Evolutionary conservation across 306 rosid genomes (phyloP).

Genomic region (Abrus pulchellus): DNA sequence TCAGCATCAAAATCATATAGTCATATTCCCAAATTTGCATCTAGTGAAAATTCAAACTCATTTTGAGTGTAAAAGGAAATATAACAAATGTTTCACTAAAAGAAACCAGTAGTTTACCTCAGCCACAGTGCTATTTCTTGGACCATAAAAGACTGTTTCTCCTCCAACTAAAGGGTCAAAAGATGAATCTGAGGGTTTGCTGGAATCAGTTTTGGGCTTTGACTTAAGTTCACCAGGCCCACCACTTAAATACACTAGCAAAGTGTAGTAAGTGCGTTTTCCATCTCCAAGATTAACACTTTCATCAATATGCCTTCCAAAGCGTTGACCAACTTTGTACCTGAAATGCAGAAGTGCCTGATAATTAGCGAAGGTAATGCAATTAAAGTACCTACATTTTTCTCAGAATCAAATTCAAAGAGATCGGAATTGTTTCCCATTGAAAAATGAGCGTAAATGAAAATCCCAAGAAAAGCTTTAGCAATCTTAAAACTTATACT

Average conservation of each 20-base stretch:
- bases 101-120: constrained; percentile 62
- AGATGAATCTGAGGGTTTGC: constrained; percentile 52
- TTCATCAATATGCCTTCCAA: constrained; percentile 96
- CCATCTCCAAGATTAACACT: constrained; percentile 80
- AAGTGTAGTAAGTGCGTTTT: constrained; percentile 79
- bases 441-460: constrained; percentile 27
- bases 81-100: constrained; percentile 22
- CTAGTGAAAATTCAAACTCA: neutral
- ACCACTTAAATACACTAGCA: constrained; percentile 88
- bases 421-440: neutral
- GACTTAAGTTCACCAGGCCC: constrained; percentile 69
- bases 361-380: constrained; percentile 38
- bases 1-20: constrained; percentile 47
- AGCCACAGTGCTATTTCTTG: constrained; percentile 78
- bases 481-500: constrained; percentile 6
- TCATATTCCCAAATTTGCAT: constrained; percentile 40
- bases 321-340: constrained; percentile 86
- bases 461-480: neutral
- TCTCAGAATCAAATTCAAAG: constrained; percentile 12
- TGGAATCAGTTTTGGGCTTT: constrained; percentile 59
- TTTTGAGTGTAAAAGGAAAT: constrained; percentile 3
- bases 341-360: constrained; percentile 51
- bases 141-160: constrained; percentile 90
- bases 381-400: neutral
- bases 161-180: constrained; percentile 82